Percentiles rank a stretch among this genome's conserved stretches.
Conservation (phyloP, 768 basidiomycete species). For the Dentipellis sp. region DNA sequence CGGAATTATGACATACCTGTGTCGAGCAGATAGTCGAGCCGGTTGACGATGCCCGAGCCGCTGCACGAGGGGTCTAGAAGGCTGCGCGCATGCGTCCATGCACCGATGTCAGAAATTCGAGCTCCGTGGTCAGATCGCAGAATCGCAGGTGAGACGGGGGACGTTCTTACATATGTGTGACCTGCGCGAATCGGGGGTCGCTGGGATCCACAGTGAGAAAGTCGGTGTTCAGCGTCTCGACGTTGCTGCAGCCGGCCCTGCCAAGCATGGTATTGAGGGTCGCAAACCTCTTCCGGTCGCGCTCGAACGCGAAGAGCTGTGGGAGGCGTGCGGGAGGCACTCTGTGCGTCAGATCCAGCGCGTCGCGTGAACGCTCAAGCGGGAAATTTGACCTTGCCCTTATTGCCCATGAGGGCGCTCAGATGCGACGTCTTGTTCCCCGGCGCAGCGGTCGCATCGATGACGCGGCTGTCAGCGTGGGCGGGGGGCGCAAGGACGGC, state of each 20-base stretch:
- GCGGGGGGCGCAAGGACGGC: conserved; percentile 71
- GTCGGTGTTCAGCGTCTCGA: conserved; percentile 65
- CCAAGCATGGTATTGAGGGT: conserved; percentile 80
- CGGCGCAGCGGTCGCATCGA: conserved; percentile 94
- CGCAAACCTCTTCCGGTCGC: conserved; percentile 70
- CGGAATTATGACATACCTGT: conserved; percentile 37
- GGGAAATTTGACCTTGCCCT: conserved; percentile 52
- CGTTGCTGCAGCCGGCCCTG: conserved; percentile 80
- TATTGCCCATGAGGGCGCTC: conserved; percentile 76
- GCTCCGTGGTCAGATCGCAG: too few species aligned
- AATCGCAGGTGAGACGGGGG: neutral
- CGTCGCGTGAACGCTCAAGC: too few species aligned
- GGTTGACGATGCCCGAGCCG: conserved; percentile 86
- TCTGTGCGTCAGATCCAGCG: conserved; percentile 11
- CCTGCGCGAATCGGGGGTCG: conserved; percentile 49
- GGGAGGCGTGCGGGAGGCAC: neutral
- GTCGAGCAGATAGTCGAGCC: conserved; percentile 76
- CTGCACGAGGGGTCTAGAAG: conserved; percentile 96
- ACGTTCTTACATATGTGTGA: conserved; percentile 76
- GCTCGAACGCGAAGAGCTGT: conserved; percentile 83
- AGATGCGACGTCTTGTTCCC: conserved; percentile 97
- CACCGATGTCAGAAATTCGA: neutral
- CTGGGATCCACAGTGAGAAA: conserved; percentile 74
- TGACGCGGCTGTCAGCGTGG: conserved; percentile 45
- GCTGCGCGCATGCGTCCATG: conserved; percentile 28